Conservation (phyloP, 768 basidiomycete genomes). For the Rickenella mellea region DNA sequence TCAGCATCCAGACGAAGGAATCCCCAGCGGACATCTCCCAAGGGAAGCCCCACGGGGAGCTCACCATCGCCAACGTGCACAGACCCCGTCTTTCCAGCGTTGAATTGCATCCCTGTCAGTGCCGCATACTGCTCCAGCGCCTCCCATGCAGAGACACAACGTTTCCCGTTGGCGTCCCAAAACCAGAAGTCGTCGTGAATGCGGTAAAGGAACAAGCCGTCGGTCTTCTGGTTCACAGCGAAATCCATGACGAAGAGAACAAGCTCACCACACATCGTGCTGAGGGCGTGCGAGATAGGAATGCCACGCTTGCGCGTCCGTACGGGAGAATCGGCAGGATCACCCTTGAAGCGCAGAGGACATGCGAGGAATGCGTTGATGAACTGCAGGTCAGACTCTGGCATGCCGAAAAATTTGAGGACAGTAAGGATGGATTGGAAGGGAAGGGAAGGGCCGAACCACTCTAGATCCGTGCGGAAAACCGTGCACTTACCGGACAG, state of each 20-base stretch:
- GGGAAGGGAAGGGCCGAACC: slow-evolving; percentile 26
- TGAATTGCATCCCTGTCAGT: slow-evolving; percentile 32
- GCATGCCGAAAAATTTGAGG: slow-evolving; percentile 29
- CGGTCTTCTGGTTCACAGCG: slow-evolving; percentile 33
- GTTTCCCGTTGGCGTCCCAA: slow-evolving; percentile 24
- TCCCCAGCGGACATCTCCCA: slow-evolving; percentile 30
- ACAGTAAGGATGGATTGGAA: slow-evolving; percentile 30
- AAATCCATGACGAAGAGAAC: slow-evolving; percentile 38
- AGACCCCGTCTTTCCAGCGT: slow-evolving; percentile 32
- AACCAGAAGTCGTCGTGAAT: slow-evolving; percentile 41
- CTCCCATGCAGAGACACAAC: slow-evolving; percentile 28
- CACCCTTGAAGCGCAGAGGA: slow-evolving; percentile 24
- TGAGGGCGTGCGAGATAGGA: slow-evolving; percentile 32
- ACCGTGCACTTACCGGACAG: slow-evolving; percentile 25
- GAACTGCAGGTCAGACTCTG: slow-evolving; percentile 15
- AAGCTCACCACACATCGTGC: slow-evolving; percentile 30
- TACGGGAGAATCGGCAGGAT: slow-evolving; percentile 13
- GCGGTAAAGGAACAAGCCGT: slow-evolving; percentile 32
- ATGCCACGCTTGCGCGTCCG: slow-evolving; percentile 31
- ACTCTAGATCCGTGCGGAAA: slow-evolving; percentile 32
- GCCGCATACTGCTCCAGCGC: slow-evolving; percentile 32
- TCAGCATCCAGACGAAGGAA: slow-evolving; percentile 27
- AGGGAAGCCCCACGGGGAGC: slow-evolving; percentile 15
- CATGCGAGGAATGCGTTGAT: slow-evolving; percentile 25
- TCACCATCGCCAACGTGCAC: slow-evolving; percentile 9